Evolutionary conservation across 2,329 filamentous ascomycete species (phyloP), one percentile per base, ranked within the genome.

Genomic region (Xylariaceae sp.): DNA sequence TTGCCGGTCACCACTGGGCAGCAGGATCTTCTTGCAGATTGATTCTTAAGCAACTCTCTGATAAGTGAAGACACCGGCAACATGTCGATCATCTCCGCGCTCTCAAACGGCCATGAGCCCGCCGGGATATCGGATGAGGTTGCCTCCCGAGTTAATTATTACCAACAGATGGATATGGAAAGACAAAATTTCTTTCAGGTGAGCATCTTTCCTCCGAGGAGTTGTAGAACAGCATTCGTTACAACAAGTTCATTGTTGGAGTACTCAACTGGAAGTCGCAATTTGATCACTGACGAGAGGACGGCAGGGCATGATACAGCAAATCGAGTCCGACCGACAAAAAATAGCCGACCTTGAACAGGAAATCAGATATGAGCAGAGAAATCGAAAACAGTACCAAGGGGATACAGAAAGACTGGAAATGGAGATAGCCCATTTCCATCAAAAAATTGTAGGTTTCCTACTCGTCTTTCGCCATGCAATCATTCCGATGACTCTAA

Each of bases 321-420:
- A 58, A 50, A 51, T 63, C 45, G 54, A 60, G 19, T 44, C 36
- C 11, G 55, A 61, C 52, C 48, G 53, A 44, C 57, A 61, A 51
- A 60, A 45, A 45, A 62, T 65, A 58, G 44, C 43, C 43, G 57
- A 62, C 11, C 58, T 65, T 39, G 56, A 62, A 44, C 56, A 63
- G 31, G 62, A 65, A 54, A 58, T 65, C 35, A 58, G 59, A 22
- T 61, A 64, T 38, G 61, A 65, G 48, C 63, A 58, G 52, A 52
- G 49, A 33, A 61, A 60, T n/a, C 53, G 62, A 15, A 55, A 51
- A 42, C 42, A 51, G 39, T 65, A 64, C 47, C 62, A 64, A 36
- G 42, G 52, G 19, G 51, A 49, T 39, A 48, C 57, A 39, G 51
- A 52, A 45, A 51, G n/a, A 41, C 57, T 62, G 17, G 57, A 64